These are phyloP conservation scores for Sugiyamaella lignohabitans DNA, from an alignment of 805 yeast species.

Conservation along the genomic window DNA sequence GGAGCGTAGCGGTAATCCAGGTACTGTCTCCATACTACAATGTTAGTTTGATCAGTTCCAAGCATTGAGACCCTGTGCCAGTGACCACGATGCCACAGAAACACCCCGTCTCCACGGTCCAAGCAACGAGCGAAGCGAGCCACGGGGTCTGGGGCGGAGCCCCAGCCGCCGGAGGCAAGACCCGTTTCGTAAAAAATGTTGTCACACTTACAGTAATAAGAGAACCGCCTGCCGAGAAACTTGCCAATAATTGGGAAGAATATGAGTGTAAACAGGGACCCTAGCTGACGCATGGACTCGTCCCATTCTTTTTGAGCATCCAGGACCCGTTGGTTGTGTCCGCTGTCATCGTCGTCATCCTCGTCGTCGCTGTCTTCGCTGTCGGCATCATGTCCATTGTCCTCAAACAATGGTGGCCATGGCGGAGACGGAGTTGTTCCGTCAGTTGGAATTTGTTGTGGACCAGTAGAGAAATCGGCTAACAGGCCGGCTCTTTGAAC, in stretches of 20 bases:
- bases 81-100: no score
- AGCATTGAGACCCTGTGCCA: no score
- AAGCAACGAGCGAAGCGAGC: no score
- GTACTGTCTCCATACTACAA: constrained; percentile 11
- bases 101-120: no score
- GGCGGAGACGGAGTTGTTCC: neutral
- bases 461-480: neutral
- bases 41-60: neutral
- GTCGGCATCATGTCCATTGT: constrained; percentile 4
- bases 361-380: neutral
- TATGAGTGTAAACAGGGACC: constrained; percentile 47
- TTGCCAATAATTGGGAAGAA: constrained; percentile 63
- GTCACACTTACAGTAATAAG: constrained; percentile 31
- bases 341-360: neutral
- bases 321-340: constrained; percentile 1
- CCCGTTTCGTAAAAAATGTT: neutral
- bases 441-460: neutral
- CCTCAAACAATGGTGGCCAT: neutral
- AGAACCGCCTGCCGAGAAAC: constrained; percentile 54
- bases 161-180: no score
- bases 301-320: constrained; percentile 73
- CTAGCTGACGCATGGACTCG: constrained; percentile 54
- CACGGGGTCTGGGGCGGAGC: no score
- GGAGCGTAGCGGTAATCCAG: constrained; percentile 8
- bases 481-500: neutral